Conservation (phyloP, 495 filamentous ascomycete genomes). For the Neurospora sp. region DNA sequence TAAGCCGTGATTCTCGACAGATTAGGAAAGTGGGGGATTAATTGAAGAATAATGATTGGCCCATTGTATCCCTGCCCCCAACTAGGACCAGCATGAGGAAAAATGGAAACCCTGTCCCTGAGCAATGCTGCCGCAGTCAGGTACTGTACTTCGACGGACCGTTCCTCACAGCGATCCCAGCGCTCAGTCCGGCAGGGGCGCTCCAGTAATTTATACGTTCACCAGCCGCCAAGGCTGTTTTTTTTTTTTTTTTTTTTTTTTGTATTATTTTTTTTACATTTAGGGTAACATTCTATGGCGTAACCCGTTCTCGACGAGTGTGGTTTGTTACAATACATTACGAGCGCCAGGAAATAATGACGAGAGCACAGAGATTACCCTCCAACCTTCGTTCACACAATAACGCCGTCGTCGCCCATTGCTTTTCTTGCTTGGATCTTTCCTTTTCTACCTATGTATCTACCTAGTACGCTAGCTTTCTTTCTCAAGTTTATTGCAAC, state of each 20-base stretch:
- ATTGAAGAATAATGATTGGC: not conserved
- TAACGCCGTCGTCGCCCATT: not conserved
- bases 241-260: no score
- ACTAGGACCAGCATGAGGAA: no score
- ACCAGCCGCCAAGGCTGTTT: no score
- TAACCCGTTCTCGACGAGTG: not conserved
- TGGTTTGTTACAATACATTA: not conserved
- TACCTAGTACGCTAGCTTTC: not conserved
- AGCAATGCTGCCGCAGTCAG: not conserved
- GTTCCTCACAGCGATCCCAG: no score
- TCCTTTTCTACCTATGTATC: not conserved
- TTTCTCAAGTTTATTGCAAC: not conserved
- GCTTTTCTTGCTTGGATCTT: not conserved
- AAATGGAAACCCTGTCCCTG: not conserved
- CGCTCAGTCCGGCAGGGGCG: no score
- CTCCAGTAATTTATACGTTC: no score
- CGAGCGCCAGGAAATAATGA: not conserved
- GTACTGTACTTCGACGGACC: not conserved
- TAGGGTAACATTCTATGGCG: not conserved
- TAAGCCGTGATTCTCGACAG: not conserved
- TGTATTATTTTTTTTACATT: not conserved
- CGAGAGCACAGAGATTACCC: not conserved
- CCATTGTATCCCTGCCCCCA: accelerated
- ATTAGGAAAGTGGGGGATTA: not conserved
- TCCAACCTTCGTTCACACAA: not conserved